These are phyloP conservation scores for Graphilbum ipis-grandicollis DNA, from an alignment of 2,329 filamentous ascomycete species.

Conservation along the genomic window DNA sequence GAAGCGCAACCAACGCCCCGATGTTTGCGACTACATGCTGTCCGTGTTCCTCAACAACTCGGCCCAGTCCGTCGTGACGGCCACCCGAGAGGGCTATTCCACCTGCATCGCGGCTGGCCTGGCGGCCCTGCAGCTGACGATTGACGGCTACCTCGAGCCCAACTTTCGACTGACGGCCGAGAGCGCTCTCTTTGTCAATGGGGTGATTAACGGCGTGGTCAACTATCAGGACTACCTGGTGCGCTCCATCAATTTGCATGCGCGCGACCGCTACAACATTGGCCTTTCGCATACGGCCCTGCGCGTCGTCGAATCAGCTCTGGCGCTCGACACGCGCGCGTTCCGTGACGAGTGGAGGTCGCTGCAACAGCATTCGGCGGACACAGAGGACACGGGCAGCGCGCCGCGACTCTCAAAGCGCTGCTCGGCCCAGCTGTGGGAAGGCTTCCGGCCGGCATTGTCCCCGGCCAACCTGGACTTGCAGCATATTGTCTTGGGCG, in stretches of 20 bases:
- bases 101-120: conserved; percentile 49
- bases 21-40: conserved; percentile 64
- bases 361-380: conserved; percentile 40
- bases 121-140: conserved; percentile 37
- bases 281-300: conserved; percentile 39
- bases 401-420: conserved; percentile 45
- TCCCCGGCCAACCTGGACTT: conserved; percentile 50
- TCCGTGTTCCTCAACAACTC: conserved; percentile 45
- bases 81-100: conserved; percentile 37
- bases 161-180: conserved; percentile 19
- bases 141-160: conserved; percentile 34
- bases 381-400: no score
- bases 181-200: conserved; percentile 39
- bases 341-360: conserved; percentile 51
- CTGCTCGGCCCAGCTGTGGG: conserved; percentile 63
- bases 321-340: conserved; percentile 55
- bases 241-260: conserved; percentile 28
- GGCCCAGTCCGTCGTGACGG: conserved; percentile 24
- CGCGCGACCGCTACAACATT: conserved; percentile 26
- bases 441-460: conserved; percentile 52
- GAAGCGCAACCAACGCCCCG: conserved; percentile 47
- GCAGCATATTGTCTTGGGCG: conserved; percentile 56
- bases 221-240: conserved; percentile 44
- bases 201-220: conserved; percentile 47
- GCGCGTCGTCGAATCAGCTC: conserved; percentile 46